Evolutionary conservation across 495 filamentous ascomycete species (phyloP), one percentile per base, ranked within the genome.

Genomic region (Hypoxylon subgilvum): DNA sequence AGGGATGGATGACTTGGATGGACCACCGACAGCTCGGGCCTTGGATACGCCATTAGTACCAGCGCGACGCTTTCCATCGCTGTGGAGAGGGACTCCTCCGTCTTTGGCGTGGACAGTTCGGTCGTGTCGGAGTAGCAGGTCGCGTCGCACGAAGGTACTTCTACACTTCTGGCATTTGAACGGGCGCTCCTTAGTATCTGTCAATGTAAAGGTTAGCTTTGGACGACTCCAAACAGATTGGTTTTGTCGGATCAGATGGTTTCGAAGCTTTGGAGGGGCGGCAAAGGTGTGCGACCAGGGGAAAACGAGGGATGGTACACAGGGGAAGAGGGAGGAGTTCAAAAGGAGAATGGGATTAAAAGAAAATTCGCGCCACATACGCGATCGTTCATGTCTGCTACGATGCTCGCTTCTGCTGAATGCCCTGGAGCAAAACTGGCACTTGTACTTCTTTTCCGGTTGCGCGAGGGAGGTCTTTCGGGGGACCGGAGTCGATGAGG

Each of bases 41-140:
- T 91, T 91, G 57, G 80, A 77, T n/a, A 62, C 67, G 28, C 63
- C 67, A 40, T 85, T 86, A 61, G 87, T 84, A 23, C 85, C 86
- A 59, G 87, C 85, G 63, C 90, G 88, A 72, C 92, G 87, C 79
- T 96, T 96, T 40, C 89, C 88, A 70, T 98, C 94, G 73, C 92
- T 95, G 70, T 92, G 90, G 13, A 98, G 84, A 59, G 94, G 94
- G 19, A 96, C 84, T 52, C 95, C 94, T 65, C 95, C 95, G 82
- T 98, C 94, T 75, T 98, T 98, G 50, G 94, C 94, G 74, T 98
- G 94, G 45, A 98, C 94, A 50, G 94, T 98, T 64, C 94, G 90
- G 72, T 98, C 94, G 78, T 98, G 94, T 73, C 94, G 91, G 57
- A 98, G 84, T 28, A 98, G 84, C 18, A 98, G 83, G 76, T 98